Evolutionary conservation across 495 filamentous ascomycete genomes (phyloP).

Genomic region (Trichoderma parareesei): DNA sequence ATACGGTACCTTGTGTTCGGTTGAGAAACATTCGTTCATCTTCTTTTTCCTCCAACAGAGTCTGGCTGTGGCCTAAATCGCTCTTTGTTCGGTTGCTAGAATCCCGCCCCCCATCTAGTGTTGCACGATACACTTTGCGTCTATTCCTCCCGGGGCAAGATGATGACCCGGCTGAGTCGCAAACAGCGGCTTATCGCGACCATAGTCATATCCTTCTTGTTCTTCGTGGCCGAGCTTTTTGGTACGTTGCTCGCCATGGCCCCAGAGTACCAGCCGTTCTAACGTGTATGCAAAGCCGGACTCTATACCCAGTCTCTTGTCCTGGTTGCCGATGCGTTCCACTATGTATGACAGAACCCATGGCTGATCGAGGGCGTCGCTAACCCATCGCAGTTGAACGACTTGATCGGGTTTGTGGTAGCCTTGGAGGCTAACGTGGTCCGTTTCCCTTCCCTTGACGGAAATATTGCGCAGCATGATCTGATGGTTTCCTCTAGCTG

Average conservation of each 20-base stretch:
- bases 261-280: not conserved
- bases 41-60: too few species aligned
- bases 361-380: not conserved
- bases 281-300: slow-evolving; percentile 42
- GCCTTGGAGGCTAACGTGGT: slow-evolving; percentile 79
- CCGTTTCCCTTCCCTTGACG: slow-evolving; percentile 15
- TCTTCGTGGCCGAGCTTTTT: slow-evolving; percentile 78
- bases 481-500: slow-evolving; percentile 23
- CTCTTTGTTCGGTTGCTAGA: too few species aligned
- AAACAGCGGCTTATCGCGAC: slow-evolving; percentile 63
- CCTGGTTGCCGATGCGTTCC: slow-evolving; percentile 88
- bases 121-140: not conserved
- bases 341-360: slow-evolving; percentile 56
- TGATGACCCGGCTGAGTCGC: slow-evolving; percentile 19
- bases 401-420: slow-evolving; percentile 78
- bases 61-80: too few species aligned
- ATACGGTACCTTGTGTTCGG: not conserved
- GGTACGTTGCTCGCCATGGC: slow-evolving; percentile 27
- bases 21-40: not conserved
- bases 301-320: slow-evolving; percentile 83
- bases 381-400: slow-evolving; percentile 58
- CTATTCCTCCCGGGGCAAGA: not conserved
- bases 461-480: not conserved
- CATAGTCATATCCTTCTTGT: slow-evolving; percentile 69
- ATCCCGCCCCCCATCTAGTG: too few species aligned